Evolutionary conservation across 805 yeast genomes (phyloP).

Genomic region (Zygoascus bituminiphila): DNA sequence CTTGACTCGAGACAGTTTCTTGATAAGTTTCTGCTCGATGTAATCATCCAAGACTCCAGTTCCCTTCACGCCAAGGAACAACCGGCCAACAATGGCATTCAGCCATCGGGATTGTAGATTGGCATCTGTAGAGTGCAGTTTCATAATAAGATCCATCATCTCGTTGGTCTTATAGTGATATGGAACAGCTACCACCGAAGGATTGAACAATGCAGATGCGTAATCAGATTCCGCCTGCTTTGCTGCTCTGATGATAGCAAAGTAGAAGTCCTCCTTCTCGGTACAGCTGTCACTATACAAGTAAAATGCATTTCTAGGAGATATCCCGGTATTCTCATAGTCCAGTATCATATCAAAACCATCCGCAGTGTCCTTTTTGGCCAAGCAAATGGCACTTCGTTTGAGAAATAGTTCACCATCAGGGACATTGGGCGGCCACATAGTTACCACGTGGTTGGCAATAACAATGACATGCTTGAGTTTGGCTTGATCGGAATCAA

Average conservation of each 20-base stretch:
- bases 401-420: constrained; percentile 80
- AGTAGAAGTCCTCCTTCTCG: constrained; percentile 92
- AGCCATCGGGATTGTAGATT: constrained; percentile 83
- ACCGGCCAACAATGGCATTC: constrained; percentile 76
- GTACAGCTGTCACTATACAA: constrained; percentile 69
- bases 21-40: constrained; percentile 51
- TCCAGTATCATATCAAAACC: constrained; percentile 13
- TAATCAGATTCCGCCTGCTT: constrained; percentile 32
- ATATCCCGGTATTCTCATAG: constrained; percentile 2
- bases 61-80: constrained; percentile 67
- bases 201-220: constrained; percentile 35
- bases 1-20: constrained; percentile 69
- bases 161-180: constrained; percentile 64
- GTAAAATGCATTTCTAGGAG: constrained; percentile 41
- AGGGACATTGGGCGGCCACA: constrained; percentile 74
- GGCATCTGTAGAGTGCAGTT: constrained; percentile 73
- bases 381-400: constrained; percentile 66
- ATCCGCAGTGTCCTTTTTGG: constrained; percentile 36
- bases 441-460: constrained; percentile 56
- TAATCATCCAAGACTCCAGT: constrained; percentile 57
- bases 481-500: constrained; percentile 54
- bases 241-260: constrained; percentile 71
- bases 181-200: constrained; percentile 61
- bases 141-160: constrained; percentile 64
- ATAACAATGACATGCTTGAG: constrained; percentile 74